Percentiles rank a stretch among this genome's conserved stretches.
These are phyloP conservation scores for Stereum hirsutum DNA, from an alignment of 1,284 basidiomycete species.

Conservation along the genomic window DNA sequence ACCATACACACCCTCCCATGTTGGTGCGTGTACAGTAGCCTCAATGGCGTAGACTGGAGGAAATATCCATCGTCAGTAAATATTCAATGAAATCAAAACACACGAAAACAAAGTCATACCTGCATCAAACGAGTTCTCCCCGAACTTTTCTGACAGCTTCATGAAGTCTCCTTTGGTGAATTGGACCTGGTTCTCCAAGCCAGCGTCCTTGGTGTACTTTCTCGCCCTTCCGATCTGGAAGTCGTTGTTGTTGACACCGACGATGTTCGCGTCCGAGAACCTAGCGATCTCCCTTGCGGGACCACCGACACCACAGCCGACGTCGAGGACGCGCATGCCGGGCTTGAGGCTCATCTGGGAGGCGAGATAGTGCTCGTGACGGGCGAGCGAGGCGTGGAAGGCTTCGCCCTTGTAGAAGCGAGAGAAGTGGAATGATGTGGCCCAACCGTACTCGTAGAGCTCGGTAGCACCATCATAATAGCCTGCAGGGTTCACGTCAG, in stretches of 20 bases:
- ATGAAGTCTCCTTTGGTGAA: slow-evolving; percentile 95
- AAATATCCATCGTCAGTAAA: slow-evolving; percentile 5
- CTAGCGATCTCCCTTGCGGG: slow-evolving; percentile 93
- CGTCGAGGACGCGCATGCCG: slow-evolving; percentile 95
- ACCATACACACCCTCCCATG: slow-evolving; percentile 92
- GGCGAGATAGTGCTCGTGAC: slow-evolving; percentile 98
- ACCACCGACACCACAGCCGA: slow-evolving; percentile 97
- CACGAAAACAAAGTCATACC: slow-evolving; percentile 35
- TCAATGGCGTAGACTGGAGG: slow-evolving; percentile 88
- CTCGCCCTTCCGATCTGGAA: slow-evolving; percentile 88
- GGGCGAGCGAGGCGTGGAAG: slow-evolving; percentile 78
- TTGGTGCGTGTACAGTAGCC: slow-evolving; percentile 94
- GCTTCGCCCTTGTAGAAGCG: slow-evolving; percentile 96
- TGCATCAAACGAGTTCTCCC: slow-evolving; percentile 91
- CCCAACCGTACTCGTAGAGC: slow-evolving; percentile 96
- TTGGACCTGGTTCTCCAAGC: slow-evolving; percentile 69
- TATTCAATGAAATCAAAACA: neutral
- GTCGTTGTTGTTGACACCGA: slow-evolving; percentile 95
- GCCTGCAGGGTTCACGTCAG: slow-evolving; percentile 32
- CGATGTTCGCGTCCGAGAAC: slow-evolving; percentile 82
- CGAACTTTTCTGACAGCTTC: slow-evolving; percentile 90
- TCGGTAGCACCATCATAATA: slow-evolving; percentile 97
- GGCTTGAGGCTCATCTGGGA: slow-evolving; percentile 75
- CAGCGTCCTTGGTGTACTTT: slow-evolving; percentile 77
- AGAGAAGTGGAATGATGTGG: slow-evolving; percentile 95